Evolutionary conservation across 371 early-diverging fungal species (phyloP).

Genomic region (Syncephalastrum monosporum): DNA sequence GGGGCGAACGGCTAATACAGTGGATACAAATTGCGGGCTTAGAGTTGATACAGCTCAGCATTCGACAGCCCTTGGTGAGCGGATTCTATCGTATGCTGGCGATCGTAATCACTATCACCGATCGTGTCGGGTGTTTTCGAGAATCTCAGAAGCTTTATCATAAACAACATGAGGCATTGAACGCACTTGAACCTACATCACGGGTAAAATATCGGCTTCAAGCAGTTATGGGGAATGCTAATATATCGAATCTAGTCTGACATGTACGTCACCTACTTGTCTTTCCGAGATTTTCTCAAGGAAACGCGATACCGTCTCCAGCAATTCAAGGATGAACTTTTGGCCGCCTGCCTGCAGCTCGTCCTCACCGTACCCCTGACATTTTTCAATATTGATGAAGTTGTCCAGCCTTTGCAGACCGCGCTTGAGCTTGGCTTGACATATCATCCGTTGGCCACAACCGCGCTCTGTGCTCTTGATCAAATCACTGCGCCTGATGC

Average conservation of each 20-base stretch:
- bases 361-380: conserved; percentile 63
- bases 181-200: conserved; percentile 1
- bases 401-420: conserved; percentile 57
- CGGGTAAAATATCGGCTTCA: background rate
- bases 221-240: background rate
- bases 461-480: conserved; percentile 67
- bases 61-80: conserved; percentile 63
- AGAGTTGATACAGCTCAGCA: conserved; percentile 52
- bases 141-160: conserved; percentile 14
- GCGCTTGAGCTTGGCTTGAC: conserved; percentile 71
- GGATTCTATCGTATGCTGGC: conserved; percentile 75
- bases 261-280: conserved; percentile 27
- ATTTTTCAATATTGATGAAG: conserved; percentile 50
- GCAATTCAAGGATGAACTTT: conserved; percentile 77
- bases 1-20: conserved; percentile 39
- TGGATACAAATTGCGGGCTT: conserved; percentile 65
- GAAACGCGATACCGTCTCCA: conserved; percentile 64
- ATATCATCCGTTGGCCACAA: conserved; percentile 61
- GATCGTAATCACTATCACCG: conserved; percentile 46
- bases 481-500: conserved; percentile 42
- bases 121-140: conserved; percentile 39
- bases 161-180: conserved; percentile 5
- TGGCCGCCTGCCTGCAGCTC: conserved; percentile 66
- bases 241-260: conserved; percentile 8
- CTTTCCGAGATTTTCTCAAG: conserved; percentile 53